Base-by-base conservation (phyloP, 495 filamentous ascomycete species). In the Amniculicola lignicola region DNA sequence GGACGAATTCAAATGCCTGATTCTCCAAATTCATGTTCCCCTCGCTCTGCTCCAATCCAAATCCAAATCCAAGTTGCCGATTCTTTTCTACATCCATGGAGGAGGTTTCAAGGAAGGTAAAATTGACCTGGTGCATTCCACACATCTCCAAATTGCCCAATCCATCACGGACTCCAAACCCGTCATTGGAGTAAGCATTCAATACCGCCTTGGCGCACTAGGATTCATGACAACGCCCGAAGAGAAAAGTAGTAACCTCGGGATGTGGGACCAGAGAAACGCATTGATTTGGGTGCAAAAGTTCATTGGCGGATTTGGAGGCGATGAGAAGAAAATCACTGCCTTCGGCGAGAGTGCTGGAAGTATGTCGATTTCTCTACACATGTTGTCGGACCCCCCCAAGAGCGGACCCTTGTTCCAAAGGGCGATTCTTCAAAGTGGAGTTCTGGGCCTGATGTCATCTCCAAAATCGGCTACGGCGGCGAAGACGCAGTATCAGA, bases 31-130 rank as follows among this genome's bases (percentile, higher is more conserved):
- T 40, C 45, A 51, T 15, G 48, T 53, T 5, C 56, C 56, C 1
- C 18, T 52, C 11, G 33, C 29, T 28, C 37, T 15, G 29, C 19
- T 59, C 16, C 22, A 59, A 39, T 1, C 4, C 40, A 18, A n/a
- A 9, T 31, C 25, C 12, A 39, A 28, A 22, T 10, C 22, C 9
- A 45, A 46, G 5, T 40, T 61, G 9, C 57, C 57, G 7, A 35
- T 61, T 1, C 11, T 55, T 7, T 22, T 51, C 18, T 61, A 61
- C 41, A 51, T 61, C 37, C 57, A 61, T 22, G 57, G 57, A 25
- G 57, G 57, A 4, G 57, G 47, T 23, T 52, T 59, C 18, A 21
- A 22, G 2, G 39, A 45, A 22, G 56, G 56, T 6, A 59, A 59
- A 29, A 53, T 53, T 9, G 49, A 59, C 31, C 18, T 9, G 1